phyloP scores from a whole-genome alignment of 352 stramenopile genomes.

The Phytophthora citrophthora region DNA sequence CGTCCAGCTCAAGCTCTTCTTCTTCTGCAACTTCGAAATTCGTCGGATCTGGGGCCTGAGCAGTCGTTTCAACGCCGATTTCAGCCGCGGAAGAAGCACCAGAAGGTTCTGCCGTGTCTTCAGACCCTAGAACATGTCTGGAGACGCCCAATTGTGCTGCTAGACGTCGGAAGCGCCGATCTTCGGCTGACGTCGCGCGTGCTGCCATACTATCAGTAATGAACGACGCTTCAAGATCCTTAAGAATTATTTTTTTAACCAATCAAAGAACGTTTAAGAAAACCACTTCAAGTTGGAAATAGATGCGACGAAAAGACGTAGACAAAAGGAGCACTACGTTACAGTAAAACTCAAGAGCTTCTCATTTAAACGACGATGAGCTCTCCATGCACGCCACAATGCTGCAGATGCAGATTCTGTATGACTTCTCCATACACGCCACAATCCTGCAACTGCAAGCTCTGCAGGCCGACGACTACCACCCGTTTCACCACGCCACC shows the following conservation, averaged over 20 bases:
- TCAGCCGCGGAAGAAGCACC: neutral
- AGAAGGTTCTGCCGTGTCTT: conserved; percentile 11
- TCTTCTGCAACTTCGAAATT: conserved; percentile 2
- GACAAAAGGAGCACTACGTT: neutral
- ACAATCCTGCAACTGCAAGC: too few species aligned
- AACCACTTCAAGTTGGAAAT: conserved; percentile 14
- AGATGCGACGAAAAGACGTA: conserved; percentile 31
- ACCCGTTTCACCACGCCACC: conserved; percentile 31
- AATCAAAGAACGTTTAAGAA: too few species aligned
- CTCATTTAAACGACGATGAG: conserved; percentile 7
- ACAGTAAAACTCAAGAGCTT: neutral
- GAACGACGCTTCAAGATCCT: conserved; percentile 29
- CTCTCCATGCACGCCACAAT: neutral
- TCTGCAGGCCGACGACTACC: conserved; percentile 10
- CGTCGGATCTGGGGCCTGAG: conserved; percentile 6
- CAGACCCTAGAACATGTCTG: conserved; percentile 35
- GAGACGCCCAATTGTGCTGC: conserved; percentile 67
- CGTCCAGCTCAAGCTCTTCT: conserved; percentile 29
- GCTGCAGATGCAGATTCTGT: too few species aligned
- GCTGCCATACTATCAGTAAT: conserved; percentile 14
- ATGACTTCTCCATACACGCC: too few species aligned
- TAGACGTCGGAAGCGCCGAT: conserved; percentile 47
- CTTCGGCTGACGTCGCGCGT: conserved; percentile 16
- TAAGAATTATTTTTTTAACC: too few species aligned
- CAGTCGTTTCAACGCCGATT: conserved; percentile 1